phyloP scores from a whole-genome alignment of 768 basidiomycete genomes.

The Calocybe indica region DNA sequence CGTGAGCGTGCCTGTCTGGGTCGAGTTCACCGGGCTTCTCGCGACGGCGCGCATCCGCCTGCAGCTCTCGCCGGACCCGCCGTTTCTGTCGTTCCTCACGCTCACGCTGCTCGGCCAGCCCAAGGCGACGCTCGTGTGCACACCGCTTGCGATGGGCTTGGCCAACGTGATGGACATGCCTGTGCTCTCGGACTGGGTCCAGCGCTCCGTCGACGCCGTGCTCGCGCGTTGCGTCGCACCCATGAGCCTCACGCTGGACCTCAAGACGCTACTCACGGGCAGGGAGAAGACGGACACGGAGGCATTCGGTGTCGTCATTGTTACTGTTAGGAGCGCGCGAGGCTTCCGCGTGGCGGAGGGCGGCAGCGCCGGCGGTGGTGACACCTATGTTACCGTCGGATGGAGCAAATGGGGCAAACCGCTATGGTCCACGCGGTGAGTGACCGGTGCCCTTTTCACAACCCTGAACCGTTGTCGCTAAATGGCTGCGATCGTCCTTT shows the following conservation, averaged over 20 bases:
- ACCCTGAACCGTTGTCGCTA: too few species aligned
- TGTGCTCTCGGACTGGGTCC: slow-evolving; percentile 61
- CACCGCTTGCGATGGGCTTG: slow-evolving; percentile 56
- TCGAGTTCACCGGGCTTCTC: slow-evolving; percentile 62
- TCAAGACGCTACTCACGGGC: slow-evolving; percentile 58
- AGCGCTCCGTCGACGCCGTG: slow-evolving; percentile 59
- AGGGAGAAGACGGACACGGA: slow-evolving; percentile 59
- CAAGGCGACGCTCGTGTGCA: slow-evolving; percentile 54
- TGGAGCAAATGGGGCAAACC: slow-evolving; percentile 62
- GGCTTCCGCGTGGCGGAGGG: slow-evolving; percentile 38
- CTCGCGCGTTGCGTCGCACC: slow-evolving; percentile 63
- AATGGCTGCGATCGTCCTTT: not conserved
- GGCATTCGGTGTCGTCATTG: slow-evolving; percentile 57
- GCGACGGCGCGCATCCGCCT: slow-evolving; percentile 59
- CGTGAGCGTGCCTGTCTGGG: slow-evolving; percentile 54
- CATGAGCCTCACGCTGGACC: slow-evolving; percentile 61
- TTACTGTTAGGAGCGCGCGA: slow-evolving; percentile 58
- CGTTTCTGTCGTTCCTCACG: slow-evolving; percentile 44
- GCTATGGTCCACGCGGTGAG: slow-evolving; percentile 57
- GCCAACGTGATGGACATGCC: slow-evolving; percentile 79
- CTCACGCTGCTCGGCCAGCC: slow-evolving; percentile 71
- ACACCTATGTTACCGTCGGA: slow-evolving; percentile 59
- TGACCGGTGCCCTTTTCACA: not conserved
- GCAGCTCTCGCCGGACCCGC: slow-evolving; percentile 70
- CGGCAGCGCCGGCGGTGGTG: slow-evolving; percentile 26